Conservation (phyloP, 345 rosid genomes). For the Camelina laxa region DNA sequence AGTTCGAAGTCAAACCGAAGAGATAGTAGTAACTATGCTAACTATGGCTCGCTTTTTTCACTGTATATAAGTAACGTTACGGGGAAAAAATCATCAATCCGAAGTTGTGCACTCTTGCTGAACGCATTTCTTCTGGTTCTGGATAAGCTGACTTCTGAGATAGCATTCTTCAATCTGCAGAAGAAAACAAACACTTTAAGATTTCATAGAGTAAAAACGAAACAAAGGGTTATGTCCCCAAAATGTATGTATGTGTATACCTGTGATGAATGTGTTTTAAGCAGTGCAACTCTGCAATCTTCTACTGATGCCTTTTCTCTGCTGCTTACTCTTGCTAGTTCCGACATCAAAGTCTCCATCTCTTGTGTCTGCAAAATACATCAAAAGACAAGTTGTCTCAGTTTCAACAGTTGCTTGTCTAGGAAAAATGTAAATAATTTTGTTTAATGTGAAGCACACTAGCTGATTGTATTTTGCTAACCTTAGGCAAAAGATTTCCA, state of each 20-base stretch:
- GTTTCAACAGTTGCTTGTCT: background rate
- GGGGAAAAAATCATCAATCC: background rate
- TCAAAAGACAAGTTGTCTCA: constrained; percentile 7
- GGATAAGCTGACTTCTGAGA: constrained; percentile 69
- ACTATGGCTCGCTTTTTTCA: background rate
- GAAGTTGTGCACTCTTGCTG: background rate
- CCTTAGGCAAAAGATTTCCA: constrained; percentile 67
- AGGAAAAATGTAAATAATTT: background rate
- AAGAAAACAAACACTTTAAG: background rate
- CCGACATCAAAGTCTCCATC: constrained; percentile 66
- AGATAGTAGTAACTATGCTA: constrained; percentile 3
- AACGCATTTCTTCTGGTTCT: constrained; percentile 41
- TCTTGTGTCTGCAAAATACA: constrained; percentile 64
- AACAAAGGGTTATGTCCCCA: background rate
- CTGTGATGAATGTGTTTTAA: constrained; percentile 56
- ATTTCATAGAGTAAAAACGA: constrained; percentile 5
- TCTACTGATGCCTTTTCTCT: constrained; percentile 63
- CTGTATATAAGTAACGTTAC: constrained; percentile 13
- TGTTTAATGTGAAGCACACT: background rate
- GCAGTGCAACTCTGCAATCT: constrained; percentile 69
- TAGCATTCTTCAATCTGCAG: constrained; percentile 80
- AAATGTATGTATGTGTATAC: constrained; percentile 41
- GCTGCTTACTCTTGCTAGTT: constrained; percentile 69
- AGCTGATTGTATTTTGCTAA: constrained; percentile 17
- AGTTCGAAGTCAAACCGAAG: constrained; percentile 15